These are phyloP conservation scores for Passiflora organensis DNA, from an alignment of 345 rosid species.

Conservation along the genomic window DNA sequence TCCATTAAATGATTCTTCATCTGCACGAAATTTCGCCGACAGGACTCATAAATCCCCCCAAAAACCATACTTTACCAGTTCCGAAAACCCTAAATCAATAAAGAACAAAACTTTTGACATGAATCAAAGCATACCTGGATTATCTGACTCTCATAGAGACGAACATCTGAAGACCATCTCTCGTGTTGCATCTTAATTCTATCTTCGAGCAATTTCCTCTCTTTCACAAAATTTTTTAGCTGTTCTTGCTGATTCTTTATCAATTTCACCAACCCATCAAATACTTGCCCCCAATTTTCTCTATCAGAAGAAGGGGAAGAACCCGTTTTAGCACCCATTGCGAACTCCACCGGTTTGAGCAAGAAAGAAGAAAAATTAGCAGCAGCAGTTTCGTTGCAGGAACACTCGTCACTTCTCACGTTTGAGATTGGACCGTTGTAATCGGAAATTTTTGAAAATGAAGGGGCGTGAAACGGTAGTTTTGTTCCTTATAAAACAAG, in stretches of 20 bases:
- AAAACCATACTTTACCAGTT: conserved; percentile 6
- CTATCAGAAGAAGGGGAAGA: conserved; percentile 35
- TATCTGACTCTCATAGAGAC: conserved; percentile 40
- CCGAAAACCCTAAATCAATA: conserved; percentile 28
- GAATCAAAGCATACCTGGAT: conserved; percentile 33
- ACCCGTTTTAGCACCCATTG: conserved; percentile 24
- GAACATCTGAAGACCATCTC: conserved; percentile 45
- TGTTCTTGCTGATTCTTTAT: conserved; percentile 57
- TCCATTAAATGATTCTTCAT: conserved; percentile 31
- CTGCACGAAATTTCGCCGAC: no score
- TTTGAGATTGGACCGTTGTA: conserved; percentile 1
- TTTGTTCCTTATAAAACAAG: no score
- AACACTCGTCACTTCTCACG: not conserved
- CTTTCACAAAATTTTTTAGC: conserved; percentile 49
- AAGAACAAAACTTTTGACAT: conserved; percentile 9
- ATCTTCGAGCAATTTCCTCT: conserved; percentile 56
- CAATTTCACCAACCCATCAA: conserved; percentile 42
- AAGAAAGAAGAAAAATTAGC: not conserved
- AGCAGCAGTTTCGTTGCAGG: not conserved
- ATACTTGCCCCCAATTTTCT: conserved; percentile 53
- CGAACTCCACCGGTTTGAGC: not conserved
- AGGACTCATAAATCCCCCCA: no score
- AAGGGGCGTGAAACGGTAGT: not conserved
- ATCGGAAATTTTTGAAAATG: not conserved
- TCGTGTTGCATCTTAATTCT: conserved; percentile 38